Evolutionary conservation across 108 stramenopile genomes (phyloP).

Genomic region (Tribonema minus): DNA sequence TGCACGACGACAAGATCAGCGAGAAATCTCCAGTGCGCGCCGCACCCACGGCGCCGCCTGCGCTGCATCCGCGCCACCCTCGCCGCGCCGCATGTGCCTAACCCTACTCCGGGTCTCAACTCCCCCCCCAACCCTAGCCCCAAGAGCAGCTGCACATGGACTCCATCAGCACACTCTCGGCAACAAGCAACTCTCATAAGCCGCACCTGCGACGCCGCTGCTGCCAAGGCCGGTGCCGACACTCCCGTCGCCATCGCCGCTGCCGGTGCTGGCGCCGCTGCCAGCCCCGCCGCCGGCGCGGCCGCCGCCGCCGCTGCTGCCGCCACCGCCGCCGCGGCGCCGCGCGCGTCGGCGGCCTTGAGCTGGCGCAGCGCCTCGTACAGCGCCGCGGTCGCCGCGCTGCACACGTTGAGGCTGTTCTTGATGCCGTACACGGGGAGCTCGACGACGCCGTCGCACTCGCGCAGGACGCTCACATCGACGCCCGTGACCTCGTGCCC

Average conservation of each 20-base stretch:
- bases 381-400: constrained; percentile 47
- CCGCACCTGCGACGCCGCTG: no score
- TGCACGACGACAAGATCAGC: no score
- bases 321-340: neutral
- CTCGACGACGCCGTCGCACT: constrained; percentile 34
- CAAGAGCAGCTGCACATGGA: no score
- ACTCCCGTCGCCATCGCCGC: neutral
- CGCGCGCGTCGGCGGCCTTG: neutral
- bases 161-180: no score
- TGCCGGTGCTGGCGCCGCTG: neutral
- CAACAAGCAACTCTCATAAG: no score
- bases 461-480: constrained; percentile 31
- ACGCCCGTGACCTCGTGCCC: constrained; percentile 53
- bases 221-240: neutral
- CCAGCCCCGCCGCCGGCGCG: neutral
- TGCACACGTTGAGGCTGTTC: constrained; percentile 53
- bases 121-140: no score
- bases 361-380: constrained; percentile 51
- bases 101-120: no score
- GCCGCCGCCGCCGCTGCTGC: neutral
- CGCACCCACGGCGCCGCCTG: no score
- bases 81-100: no score
- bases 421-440: constrained; percentile 55
- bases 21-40: no score
- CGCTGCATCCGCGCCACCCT: no score